Percentiles rank a stretch among this genome's conserved stretches.
phyloP scores from a whole-genome alignment of 2,329 filamentous ascomycete genomes.

The Zasmidium angulare region DNA sequence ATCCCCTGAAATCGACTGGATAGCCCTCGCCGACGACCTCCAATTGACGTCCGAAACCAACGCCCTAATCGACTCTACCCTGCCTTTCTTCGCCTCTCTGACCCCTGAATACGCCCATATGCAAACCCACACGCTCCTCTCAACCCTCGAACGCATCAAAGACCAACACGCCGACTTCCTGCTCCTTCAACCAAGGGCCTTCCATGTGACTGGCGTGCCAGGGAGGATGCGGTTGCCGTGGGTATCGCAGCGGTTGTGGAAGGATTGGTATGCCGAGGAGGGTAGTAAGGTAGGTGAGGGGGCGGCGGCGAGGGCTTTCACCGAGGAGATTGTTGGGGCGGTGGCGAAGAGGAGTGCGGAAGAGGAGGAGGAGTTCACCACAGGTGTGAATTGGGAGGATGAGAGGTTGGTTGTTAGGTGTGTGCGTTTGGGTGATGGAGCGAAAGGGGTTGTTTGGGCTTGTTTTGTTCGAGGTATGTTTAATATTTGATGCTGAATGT shows the following conservation, averaged over 20 bases:
- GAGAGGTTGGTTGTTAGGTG: slow-evolving; percentile 6
- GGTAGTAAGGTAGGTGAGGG: slow-evolving; percentile 7
- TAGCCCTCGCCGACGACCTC: slow-evolving; percentile 26
- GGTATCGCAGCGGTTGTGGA: slow-evolving; percentile 23
- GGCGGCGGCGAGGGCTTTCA: slow-evolving; percentile 14
- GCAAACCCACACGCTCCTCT: slow-evolving; percentile 25
- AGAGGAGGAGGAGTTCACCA: background rate
- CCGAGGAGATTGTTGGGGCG: slow-evolving; percentile 15
- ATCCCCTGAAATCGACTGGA: slow-evolving; percentile 29
- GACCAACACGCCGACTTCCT: slow-evolving; percentile 27
- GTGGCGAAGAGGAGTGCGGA: slow-evolving; percentile 21
- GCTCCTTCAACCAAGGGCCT: slow-evolving; percentile 24
- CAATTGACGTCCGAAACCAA: slow-evolving; percentile 16
- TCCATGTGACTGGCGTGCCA: slow-evolving; percentile 20
- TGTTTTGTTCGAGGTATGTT: slow-evolving; percentile 10
- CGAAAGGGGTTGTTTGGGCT: slow-evolving; percentile 9
- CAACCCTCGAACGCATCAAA: slow-evolving; percentile 25
- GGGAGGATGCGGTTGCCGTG: slow-evolving; percentile 23
- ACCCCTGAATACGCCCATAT: slow-evolving; percentile 20
- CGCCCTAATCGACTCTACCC: slow-evolving; percentile 17
- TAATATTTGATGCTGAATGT: background rate
- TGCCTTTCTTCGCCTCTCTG: slow-evolving; percentile 13
- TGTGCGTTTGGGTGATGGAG: slow-evolving; percentile 6
- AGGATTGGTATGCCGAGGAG: slow-evolving; percentile 20
- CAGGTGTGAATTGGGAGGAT: slow-evolving; percentile 2